A percentile compares a stretch with the other conserved stretches of the same genome.
These are phyloP conservation scores for Pelargonium fulgidum DNA, from an alignment of 441 rosid genomes.

Conservation along the genomic window DNA sequence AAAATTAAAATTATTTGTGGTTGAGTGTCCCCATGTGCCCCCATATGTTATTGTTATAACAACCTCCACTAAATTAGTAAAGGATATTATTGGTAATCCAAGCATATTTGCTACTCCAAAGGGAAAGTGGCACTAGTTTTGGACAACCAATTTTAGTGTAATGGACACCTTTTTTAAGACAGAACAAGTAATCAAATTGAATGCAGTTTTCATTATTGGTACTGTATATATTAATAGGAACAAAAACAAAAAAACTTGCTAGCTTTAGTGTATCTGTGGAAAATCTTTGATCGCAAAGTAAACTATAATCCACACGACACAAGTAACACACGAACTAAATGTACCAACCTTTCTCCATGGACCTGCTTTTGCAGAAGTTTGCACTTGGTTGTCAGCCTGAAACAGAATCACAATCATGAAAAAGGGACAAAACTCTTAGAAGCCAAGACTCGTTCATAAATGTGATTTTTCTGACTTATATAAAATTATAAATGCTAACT, in stretches of 20 bases:
- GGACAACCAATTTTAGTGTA: too few species aligned
- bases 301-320: slow-evolving; percentile 5
- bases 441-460: not conserved
- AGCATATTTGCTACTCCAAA: too few species aligned
- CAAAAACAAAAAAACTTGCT: not conserved
- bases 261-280: not conserved
- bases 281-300: not conserved
- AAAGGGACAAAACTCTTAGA: not conserved
- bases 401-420: slow-evolving; percentile 18
- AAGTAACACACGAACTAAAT: slow-evolving; percentile 5
- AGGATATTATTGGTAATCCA: too few species aligned
- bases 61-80: too few species aligned
- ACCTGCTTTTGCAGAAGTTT: slow-evolving; percentile 64
- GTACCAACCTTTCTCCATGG: slow-evolving; percentile 91
- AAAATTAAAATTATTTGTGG: too few species aligned
- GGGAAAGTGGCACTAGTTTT: too few species aligned
- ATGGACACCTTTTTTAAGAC: too few species aligned
- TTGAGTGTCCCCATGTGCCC: too few species aligned
- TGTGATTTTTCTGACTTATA: not conserved
- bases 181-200: not conserved
- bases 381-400: slow-evolving; percentile 67
- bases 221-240: too few species aligned
- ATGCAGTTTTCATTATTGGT: not conserved
- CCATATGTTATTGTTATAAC: too few species aligned
- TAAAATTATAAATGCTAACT: slow-evolving; percentile 14